Evolutionary conservation across 2,329 filamentous ascomycete species (phyloP).

Genomic region (Colletotrichum sp.): DNA sequence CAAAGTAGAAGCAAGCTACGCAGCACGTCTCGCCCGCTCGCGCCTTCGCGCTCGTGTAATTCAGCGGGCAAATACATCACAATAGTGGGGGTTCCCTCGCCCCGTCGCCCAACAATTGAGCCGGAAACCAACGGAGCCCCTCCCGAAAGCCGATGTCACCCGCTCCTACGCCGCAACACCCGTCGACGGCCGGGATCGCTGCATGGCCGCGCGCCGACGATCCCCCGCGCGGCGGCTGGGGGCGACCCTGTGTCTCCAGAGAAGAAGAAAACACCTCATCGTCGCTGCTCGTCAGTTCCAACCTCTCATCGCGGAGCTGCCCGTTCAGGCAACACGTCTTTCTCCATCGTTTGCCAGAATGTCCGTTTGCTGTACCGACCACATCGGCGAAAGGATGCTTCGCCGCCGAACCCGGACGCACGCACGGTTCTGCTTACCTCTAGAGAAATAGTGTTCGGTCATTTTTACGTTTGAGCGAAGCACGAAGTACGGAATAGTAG

Average conservation of each 20-base stretch:
- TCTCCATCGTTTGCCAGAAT: background rate
- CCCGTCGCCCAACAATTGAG: background rate
- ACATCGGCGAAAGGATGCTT: background rate
- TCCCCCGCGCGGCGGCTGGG: background rate
- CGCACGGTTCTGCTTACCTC: background rate
- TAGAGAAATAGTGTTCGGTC: background rate
- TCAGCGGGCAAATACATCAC: background rate
- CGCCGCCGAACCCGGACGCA: background rate
- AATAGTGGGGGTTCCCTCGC: background rate
- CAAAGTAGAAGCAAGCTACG: background rate
- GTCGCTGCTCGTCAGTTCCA: background rate
- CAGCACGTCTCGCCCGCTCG: background rate
- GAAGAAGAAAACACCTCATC: background rate
- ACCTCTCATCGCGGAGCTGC: background rate
- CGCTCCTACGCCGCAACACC: background rate
- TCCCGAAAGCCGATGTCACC: conserved; percentile 19
- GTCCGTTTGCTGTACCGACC: background rate
- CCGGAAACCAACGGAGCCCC: background rate
- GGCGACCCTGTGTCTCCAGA: background rate
- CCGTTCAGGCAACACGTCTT: background rate
- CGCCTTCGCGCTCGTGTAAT: background rate
- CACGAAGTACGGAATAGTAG: no score
- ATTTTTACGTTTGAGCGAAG: background rate
- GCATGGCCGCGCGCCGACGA: background rate
- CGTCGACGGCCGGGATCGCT: background rate